Conservation (phyloP, 2,329 filamentous ascomycete species). For the Penicillium polonicum region DNA sequence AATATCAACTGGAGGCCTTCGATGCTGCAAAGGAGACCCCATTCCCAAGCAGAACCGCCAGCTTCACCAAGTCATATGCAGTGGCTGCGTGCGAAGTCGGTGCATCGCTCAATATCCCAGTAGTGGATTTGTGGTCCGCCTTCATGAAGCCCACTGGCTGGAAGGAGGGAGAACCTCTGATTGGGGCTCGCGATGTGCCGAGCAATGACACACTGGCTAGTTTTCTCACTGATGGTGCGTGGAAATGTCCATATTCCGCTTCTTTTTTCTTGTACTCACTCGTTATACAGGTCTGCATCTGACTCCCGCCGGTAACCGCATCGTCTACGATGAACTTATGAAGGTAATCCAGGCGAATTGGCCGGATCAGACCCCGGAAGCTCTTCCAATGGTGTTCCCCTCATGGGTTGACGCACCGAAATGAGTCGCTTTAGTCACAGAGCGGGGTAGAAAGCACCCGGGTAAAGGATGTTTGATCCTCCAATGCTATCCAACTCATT, state of each 20-base stretch:
- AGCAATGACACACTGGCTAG: conserved; percentile 55
- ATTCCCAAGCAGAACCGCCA: conserved; percentile 58
- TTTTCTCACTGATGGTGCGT: conserved; percentile 58
- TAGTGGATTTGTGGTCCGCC: conserved; percentile 77
- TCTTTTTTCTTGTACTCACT: conserved; percentile 8
- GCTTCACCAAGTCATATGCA: conserved; percentile 62
- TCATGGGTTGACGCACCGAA: conserved; percentile 50
- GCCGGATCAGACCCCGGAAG: conserved; percentile 56
- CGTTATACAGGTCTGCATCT: conserved; percentile 56
- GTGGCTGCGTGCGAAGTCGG: conserved; percentile 65
- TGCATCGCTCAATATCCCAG: conserved; percentile 54
- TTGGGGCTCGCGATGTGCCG: conserved; percentile 59
- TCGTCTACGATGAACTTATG: conserved; percentile 56
- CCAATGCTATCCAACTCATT: too few species aligned
- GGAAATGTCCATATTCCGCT: background rate
- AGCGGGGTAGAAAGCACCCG: too few species aligned
- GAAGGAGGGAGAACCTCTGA: conserved; percentile 50
- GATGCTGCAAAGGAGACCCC: conserved; percentile 51
- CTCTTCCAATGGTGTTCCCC: conserved; percentile 54
- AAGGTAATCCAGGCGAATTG: conserved; percentile 51
- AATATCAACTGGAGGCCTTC: conserved; percentile 60
- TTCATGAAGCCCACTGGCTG: conserved; percentile 67
- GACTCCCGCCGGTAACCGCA: conserved; percentile 54
- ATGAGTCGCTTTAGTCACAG: conserved; percentile 14
- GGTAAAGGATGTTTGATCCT: too few species aligned